Conservation (phyloP, 768 basidiomycete species). For the Daedaleopsis sinensis region DNA sequence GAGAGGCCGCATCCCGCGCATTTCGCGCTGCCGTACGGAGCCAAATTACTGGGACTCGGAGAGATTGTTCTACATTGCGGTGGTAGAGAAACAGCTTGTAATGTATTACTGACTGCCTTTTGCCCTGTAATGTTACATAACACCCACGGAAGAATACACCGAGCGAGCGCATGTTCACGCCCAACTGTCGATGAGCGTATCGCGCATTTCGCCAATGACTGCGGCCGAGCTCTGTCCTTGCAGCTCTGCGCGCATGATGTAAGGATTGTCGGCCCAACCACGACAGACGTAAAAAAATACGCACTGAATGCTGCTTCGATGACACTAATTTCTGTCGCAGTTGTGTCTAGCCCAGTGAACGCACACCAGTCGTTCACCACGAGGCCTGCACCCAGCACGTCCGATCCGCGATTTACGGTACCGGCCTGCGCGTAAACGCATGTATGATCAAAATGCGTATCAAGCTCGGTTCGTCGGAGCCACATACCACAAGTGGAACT, state of each 20-base stretch:
- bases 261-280: slow-evolving; percentile 1
- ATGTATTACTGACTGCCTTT: slow-evolving; percentile 14
- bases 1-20: too few species aligned
- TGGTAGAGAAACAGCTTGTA: slow-evolving; percentile 17
- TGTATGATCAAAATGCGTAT: slow-evolving; percentile 4
- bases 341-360: slow-evolving; percentile 98
- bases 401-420: slow-evolving; percentile 97
- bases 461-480: background rate
- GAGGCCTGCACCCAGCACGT: slow-evolving; percentile 95
- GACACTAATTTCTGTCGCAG: slow-evolving; percentile 98
- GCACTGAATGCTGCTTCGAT: slow-evolving; percentile 97
- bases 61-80: background rate
- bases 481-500: slow-evolving; percentile 88
- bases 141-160: slow-evolving; percentile 14
- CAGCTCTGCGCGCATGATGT: slow-evolving; percentile 43
- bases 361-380: slow-evolving; percentile 99
- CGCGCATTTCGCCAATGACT: slow-evolving; percentile 63
- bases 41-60: background rate
- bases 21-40: too few species aligned
- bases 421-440: slow-evolving; percentile 65
- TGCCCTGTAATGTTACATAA: slow-evolving; percentile 13
- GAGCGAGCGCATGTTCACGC: slow-evolving; percentile 50
- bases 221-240: slow-evolving; percentile 58
- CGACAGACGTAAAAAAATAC: slow-evolving; percentile 37
- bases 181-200: slow-evolving; percentile 77